Evolutionary conservation across 148 eudicot species (phyloP), one percentile per base, ranked within the genome.

Genomic region (Fallopia convolvulus): DNA sequence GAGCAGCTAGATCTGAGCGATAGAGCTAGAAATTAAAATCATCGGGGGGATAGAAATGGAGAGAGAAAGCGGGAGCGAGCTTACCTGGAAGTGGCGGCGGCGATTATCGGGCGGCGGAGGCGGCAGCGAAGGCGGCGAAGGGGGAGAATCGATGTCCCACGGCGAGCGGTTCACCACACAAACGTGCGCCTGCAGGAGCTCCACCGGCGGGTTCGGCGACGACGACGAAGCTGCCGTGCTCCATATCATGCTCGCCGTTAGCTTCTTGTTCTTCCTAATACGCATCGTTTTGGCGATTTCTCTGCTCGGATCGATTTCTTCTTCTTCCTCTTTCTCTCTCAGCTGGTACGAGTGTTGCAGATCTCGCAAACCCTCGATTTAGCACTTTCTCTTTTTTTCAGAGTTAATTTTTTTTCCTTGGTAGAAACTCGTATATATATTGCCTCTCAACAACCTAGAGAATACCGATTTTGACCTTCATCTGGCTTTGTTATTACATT

Each of bases 111-210:
- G 8, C 6, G 56, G 77, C 20, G 77, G 66, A 7, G 48, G 33
- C 0, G 46, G 30, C 13, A 68, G 70, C 0, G 66, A 75, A 30
- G 32, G 44, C 13, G 77, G 70, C 0, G 66, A 75, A 30, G 32
- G 44, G 58, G 63, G 47, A 21, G 66, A 36, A 63, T 76, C 30
- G 30, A 26, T 26, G 30, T 26, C 78, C 78, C 78, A 76, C 42
- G 78, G 78, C 15, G 78, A 76, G 78, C 78, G 78, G 78, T 76
- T 76, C 20, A 76, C 50, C 40, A 47, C 71, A 61, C 78, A 76
- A 15, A 76, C 72, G 78, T 76, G 78, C 8, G 78, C 78, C 72
- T 76, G 78, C 72, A 76, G 21, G 3, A 76, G 60, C 66, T 40
- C 68, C 20, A 11, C 72, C 10, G 78, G 73, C 12, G 78, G 78